Percentiles rank a stretch among this genome's conserved stretches.
Evolutionary conservation across 371 early-diverging fungal genomes (phyloP).

Genomic region (Phascolomyces articulosus): DNA sequence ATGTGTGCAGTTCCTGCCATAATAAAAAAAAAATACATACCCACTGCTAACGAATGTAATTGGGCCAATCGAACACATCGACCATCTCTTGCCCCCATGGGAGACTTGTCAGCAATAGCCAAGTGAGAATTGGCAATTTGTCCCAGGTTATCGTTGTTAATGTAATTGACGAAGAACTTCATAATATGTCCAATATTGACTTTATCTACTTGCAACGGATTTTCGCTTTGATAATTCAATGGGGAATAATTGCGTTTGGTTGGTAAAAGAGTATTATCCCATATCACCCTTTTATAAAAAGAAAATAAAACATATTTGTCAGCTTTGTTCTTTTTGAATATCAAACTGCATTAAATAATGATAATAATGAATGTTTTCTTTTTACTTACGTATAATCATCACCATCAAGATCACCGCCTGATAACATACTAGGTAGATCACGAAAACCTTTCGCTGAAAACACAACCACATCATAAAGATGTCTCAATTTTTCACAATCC

Average conservation of each 20-base stretch:
- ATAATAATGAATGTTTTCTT: too few relatives aligned
- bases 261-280: constrained; percentile 72
- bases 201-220: constrained; percentile 27
- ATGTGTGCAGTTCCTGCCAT: neutral
- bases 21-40: constrained; percentile 17
- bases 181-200: constrained; percentile 53
- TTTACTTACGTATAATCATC: constrained; percentile 70
- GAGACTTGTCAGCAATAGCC: constrained; percentile 61
- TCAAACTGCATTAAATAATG: neutral
- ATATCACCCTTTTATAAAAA: constrained; percentile 50
- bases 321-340: neutral
- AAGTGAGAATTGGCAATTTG: constrained; percentile 77
- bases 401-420: constrained; percentile 91
- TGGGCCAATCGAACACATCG: constrained; percentile 65
- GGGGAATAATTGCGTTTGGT: constrained; percentile 40
- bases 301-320: neutral
- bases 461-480: constrained; percentile 77
- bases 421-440: constrained; percentile 77
- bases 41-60: constrained; percentile 59
- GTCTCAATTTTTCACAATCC: constrained; percentile 55
- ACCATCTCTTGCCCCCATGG: constrained; percentile 47
- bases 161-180: constrained; percentile 77
- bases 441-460: constrained; percentile 76
- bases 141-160: constrained; percentile 75
- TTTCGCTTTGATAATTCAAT: constrained; percentile 61